phyloP scores from a whole-genome alignment of 768 basidiomycete species.

The Hemileccinum impolitum region DNA sequence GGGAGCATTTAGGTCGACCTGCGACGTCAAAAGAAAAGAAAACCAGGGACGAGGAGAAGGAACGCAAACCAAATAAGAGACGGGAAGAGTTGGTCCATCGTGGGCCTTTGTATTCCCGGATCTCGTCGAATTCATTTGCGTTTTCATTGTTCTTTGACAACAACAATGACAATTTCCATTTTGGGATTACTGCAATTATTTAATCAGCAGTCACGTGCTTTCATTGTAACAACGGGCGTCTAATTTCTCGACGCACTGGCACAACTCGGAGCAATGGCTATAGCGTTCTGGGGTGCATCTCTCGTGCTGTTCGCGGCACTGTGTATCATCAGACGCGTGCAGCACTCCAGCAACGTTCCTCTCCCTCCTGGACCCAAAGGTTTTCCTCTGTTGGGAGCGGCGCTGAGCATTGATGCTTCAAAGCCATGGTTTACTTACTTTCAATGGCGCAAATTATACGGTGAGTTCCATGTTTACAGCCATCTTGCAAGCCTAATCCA shows the following conservation, averaged over 20 bases:
- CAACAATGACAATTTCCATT: constrained; percentile 30
- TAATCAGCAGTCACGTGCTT: constrained; percentile 4
- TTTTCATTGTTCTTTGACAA: constrained; percentile 29
- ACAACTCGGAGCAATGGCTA: background rate
- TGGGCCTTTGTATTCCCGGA: constrained; percentile 23
- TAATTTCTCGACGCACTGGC: no score
- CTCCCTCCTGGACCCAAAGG: constrained; percentile 53
- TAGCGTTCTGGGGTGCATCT: background rate
- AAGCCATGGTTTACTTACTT: constrained; percentile 34
- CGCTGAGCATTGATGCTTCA: constrained; percentile 23
- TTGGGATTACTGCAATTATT: constrained; percentile 1
- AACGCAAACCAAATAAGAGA: constrained; percentile 3
- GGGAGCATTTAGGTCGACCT: constrained; percentile 38
- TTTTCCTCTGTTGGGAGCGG: constrained; percentile 32
- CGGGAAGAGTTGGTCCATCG: constrained; percentile 4
- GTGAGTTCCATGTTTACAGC: constrained; percentile 5
- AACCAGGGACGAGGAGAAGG: constrained; percentile 11
- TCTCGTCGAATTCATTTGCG: background rate
- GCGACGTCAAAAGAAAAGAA: constrained; percentile 29
- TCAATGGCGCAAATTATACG: constrained; percentile 29
- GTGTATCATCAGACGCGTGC: constrained; percentile 9
- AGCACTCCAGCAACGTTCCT: constrained; percentile 7
- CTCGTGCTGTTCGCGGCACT: constrained; percentile 12
- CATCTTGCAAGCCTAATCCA: background rate
- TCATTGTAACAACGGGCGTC: background rate